These are phyloP conservation scores for Phytophthora macrochlamydospora DNA, from an alignment of 352 stramenopile genomes.

Conservation along the genomic window DNA sequence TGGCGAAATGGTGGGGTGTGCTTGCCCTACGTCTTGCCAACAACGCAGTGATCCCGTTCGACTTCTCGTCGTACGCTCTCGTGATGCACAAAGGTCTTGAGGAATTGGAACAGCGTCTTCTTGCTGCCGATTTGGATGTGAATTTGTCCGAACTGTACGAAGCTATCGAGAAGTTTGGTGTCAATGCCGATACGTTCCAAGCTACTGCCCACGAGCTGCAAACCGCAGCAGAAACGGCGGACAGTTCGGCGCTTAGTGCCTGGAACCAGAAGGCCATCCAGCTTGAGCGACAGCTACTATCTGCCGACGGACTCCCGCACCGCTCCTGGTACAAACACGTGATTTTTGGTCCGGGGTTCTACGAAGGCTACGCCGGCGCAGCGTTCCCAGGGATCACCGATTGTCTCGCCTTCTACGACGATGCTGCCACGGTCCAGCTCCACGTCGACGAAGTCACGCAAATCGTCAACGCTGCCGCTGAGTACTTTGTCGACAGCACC, in stretches of 20 bases:
- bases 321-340: constrained; percentile 48
- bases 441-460: constrained; percentile 41
- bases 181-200: constrained; percentile 28
- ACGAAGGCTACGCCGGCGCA: constrained; percentile 27
- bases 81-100: constrained; percentile 37
- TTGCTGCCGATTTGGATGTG: constrained; percentile 13
- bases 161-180: constrained; percentile 28
- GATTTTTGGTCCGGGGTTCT: constrained; percentile 22
- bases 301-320: constrained; percentile 37
- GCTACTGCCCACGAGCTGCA: constrained; percentile 6
- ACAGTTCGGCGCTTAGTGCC: not conserved
- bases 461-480: constrained; percentile 25
- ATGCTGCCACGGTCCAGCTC: constrained; percentile 27
- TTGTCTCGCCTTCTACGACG: constrained; percentile 38
- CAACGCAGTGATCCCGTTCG: constrained; percentile 41
- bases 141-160: constrained; percentile 24
- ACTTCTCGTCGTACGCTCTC: constrained; percentile 40
- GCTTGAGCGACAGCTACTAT: constrained; percentile 38
- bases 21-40: constrained; percentile 50
- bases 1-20: constrained; percentile 52
- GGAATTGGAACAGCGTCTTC: constrained; percentile 21
- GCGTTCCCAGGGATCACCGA: constrained; percentile 50
- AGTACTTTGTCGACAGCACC: constrained; percentile 8
- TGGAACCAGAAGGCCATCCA: constrained; percentile 41
- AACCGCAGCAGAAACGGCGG: not conserved